Evolutionary conservation across 1,284 basidiomycete genomes (phyloP).

Genomic region (Ganoderma resinaceum): DNA sequence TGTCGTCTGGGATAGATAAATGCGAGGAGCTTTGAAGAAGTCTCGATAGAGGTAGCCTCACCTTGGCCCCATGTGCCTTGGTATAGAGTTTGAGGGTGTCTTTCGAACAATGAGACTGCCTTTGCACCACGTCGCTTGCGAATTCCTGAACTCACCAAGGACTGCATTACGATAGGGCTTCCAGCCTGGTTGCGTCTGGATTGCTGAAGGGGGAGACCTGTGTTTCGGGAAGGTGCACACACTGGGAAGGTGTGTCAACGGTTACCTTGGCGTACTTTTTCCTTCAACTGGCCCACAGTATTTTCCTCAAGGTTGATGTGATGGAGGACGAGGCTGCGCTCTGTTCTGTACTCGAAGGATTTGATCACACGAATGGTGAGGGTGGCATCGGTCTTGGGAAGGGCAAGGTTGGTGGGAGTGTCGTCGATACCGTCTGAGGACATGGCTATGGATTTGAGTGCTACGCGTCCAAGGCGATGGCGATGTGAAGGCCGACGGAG

Average conservation of each 20-base stretch:
- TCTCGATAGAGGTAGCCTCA: slow-evolving; percentile 33
- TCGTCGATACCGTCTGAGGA: slow-evolving; percentile 53
- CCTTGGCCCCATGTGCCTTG: slow-evolving; percentile 94
- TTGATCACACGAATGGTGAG: slow-evolving; percentile 96
- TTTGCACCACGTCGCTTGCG: background rate
- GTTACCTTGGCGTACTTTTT: slow-evolving; percentile 68
- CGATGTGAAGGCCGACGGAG: background rate
- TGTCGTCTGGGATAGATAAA: slow-evolving; percentile 66
- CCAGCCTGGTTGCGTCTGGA: slow-evolving; percentile 80
- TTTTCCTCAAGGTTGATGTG: slow-evolving; percentile 81
- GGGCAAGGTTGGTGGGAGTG: slow-evolving; percentile 68
- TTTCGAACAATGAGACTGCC: slow-evolving; percentile 35
- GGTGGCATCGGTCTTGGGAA: slow-evolving; percentile 77
- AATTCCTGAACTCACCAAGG: slow-evolving; percentile 58
- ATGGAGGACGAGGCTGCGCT: slow-evolving; percentile 87
- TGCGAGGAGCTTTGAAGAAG: background rate
- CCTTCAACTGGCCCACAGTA: slow-evolving; percentile 83
- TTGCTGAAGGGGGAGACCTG: slow-evolving; percentile 50
- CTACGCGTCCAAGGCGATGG: background rate
- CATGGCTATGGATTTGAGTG: slow-evolving; percentile 37
- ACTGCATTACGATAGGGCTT: slow-evolving; percentile 81
- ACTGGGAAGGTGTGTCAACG: slow-evolving; percentile 19
- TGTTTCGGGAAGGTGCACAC: background rate
- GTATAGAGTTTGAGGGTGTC: slow-evolving; percentile 97
- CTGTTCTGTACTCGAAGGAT: slow-evolving; percentile 91